Percentiles rank a stretch among this genome's conserved stretches.
phyloP scores from a whole-genome alignment of 2,329 filamentous ascomycete species.

The Xylaria sp. region DNA sequence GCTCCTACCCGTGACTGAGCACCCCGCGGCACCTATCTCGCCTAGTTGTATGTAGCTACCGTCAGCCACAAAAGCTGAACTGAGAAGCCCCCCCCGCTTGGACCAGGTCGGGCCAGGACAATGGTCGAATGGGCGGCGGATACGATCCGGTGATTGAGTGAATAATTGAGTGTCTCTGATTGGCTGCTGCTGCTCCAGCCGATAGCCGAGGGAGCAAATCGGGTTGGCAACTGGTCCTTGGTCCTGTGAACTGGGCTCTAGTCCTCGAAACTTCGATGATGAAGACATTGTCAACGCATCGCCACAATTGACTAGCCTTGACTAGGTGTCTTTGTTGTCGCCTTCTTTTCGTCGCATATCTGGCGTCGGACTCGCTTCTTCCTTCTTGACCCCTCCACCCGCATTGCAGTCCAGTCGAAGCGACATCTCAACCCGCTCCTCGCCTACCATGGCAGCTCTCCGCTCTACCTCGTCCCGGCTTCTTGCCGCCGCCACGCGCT shows the following conservation, averaged over 20 bases:
- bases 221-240: conserved; percentile 30
- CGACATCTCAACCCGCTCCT: conserved; percentile 6
- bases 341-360: not conserved
- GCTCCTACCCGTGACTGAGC: too few species aligned
- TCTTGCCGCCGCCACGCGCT: conserved; percentile 53
- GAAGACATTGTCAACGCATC: conserved; percentile 34
- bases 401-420: not conserved
- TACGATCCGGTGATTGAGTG: conserved; percentile 35
- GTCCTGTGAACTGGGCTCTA: conserved; percentile 10
- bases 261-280: conserved; percentile 35
- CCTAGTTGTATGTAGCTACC: too few species aligned
- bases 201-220: conserved; percentile 41
- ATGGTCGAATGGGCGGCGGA: conserved; percentile 24
- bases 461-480: conserved; percentile 62
- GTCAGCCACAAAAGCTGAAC: not conserved
- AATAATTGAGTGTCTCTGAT: conserved; percentile 41
- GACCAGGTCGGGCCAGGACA: too few species aligned
- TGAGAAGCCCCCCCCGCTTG: not conserved
- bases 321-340: conserved; percentile 17
- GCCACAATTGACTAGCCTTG: conserved; percentile 32
- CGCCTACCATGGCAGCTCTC: conserved; percentile 63
- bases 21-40: too few species aligned
- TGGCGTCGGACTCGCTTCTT: not conserved
- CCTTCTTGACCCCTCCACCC: not conserved
- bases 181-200: conserved; percentile 31